A percentile compares a stretch with the other conserved stretches of the same genome.
These are phyloP conservation scores for Claviceps arundinis DNA, from an alignment of 2,329 filamentous ascomycete genomes.

Conservation along the genomic window DNA sequence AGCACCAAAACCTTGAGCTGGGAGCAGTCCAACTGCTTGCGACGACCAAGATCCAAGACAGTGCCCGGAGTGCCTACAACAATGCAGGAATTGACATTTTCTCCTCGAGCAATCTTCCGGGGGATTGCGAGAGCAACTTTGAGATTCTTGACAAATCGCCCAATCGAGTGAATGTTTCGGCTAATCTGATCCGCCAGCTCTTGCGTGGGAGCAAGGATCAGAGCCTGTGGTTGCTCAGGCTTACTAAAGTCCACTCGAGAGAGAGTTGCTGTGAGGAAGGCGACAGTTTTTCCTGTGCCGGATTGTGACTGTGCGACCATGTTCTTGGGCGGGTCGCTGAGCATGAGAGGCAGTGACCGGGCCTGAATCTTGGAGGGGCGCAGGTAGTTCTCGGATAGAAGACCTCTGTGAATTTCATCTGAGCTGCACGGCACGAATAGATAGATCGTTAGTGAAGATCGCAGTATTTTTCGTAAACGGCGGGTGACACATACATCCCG, in stretches of 20 bases:
- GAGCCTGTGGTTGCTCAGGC: conserved; percentile 62
- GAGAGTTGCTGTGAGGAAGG: conserved; percentile 86
- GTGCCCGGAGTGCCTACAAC: conserved; percentile 92
- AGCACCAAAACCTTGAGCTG: conserved; percentile 73
- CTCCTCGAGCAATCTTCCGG: conserved; percentile 54
- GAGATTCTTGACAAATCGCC: conserved; percentile 66
- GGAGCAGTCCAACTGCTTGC: conserved; percentile 57
- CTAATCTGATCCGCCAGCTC: conserved; percentile 93
- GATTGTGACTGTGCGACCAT: conserved; percentile 99
- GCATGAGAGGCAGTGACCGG: conserved; percentile 77
- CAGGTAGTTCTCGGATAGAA: conserved; percentile 72
- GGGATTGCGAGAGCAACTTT: conserved; percentile 74
- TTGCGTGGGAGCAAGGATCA: conserved; percentile 82
- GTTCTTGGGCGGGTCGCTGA: conserved; percentile 76
- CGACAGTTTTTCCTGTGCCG: conserved; percentile 93
- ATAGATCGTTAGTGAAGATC: neutral
- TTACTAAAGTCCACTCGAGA: conserved; percentile 66
- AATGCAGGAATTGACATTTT: conserved; percentile 60
- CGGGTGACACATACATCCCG: conserved; percentile 4
- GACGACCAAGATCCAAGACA: conserved; percentile 73
- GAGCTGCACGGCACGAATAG: conserved; percentile 14
- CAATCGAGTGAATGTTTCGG: conserved; percentile 71
- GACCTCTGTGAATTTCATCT: conserved; percentile 56
- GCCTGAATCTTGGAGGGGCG: conserved; percentile 98
- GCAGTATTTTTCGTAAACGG: neutral